These are phyloP conservation scores for Psophocarpus tetragonolobus DNA, from an alignment of 306 rosid genomes.

Conservation along the genomic window DNA sequence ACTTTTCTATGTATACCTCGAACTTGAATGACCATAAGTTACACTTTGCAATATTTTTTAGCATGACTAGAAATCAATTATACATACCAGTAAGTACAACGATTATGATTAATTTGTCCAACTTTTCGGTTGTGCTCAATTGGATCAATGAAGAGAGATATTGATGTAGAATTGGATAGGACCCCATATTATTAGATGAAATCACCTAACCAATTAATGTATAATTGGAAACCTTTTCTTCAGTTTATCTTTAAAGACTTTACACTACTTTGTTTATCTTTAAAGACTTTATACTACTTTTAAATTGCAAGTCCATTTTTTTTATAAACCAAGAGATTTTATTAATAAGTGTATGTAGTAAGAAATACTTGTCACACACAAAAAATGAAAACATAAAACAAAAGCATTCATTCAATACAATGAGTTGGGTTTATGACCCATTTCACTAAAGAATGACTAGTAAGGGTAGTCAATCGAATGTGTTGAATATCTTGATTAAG, in stretches of 20 bases:
- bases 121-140: constrained; percentile 31
- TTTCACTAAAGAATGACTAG: no score
- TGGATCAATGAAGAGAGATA: background rate
- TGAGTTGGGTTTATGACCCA: no score
- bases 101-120: constrained; percentile 34
- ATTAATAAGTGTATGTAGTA: no score
- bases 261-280: background rate
- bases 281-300: background rate
- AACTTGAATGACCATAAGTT: constrained; percentile 9
- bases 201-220: background rate
- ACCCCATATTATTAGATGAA: constrained; percentile 19
- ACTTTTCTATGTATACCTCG: constrained; percentile 25
- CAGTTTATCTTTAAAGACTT: background rate
- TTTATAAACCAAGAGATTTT: no score
- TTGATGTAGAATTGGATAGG: constrained; percentile 6
- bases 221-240: background rate
- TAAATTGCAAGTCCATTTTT: background rate
- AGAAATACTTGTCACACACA: no score
- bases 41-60: constrained; percentile 21
- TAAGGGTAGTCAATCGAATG: no score
- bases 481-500: no score
- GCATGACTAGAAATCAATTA: constrained; percentile 22
- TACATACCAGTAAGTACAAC: constrained; percentile 33
- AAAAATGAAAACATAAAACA: no score
- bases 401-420: no score